These are phyloP conservation scores for Acacia crassicarpa DNA, from an alignment of 306 rosid species.

Conservation along the genomic window DNA sequence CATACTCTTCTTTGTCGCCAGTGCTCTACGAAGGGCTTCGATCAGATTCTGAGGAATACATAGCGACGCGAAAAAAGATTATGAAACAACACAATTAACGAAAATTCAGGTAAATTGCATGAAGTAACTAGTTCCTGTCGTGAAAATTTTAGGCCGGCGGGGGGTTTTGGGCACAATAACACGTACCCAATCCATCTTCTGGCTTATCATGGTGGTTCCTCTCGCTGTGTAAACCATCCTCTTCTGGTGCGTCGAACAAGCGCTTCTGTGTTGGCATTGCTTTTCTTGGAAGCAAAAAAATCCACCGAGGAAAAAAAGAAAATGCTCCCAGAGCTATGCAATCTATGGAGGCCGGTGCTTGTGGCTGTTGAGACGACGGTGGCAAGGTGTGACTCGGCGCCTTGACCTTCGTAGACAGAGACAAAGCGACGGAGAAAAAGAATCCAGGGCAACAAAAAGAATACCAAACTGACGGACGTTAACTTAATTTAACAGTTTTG, in stretches of 20 bases:
- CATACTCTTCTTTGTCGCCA: conserved; percentile 59
- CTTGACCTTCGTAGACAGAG: conserved; percentile 25
- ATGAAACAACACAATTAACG: conserved; percentile 17
- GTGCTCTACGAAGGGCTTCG: conserved; percentile 48
- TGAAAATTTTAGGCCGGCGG: not conserved
- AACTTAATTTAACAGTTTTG: no score
- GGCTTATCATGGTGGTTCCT: conserved; percentile 28
- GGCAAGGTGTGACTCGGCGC: conserved; percentile 29
- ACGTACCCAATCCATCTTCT: conserved; percentile 54
- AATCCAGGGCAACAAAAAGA: no score
- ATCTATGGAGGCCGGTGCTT: not conserved
- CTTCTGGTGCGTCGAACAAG: conserved; percentile 36
- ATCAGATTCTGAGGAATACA: conserved; percentile 53
- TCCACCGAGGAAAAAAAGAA: not conserved
- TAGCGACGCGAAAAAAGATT: not conserved
- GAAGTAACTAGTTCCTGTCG: not conserved
- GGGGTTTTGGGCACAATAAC: conserved; percentile 28
- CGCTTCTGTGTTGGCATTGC: conserved; percentile 83
- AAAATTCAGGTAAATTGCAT: conserved; percentile 27
- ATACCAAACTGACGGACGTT: no score
- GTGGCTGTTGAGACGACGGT: conserved; percentile 10
- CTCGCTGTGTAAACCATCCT: conserved; percentile 32
- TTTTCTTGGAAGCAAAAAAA: conserved; percentile 28
- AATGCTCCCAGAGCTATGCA: not conserved
- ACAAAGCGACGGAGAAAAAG: conserved; percentile 29